These are phyloP conservation scores for Ilyonectria destructans DNA, from an alignment of 2,329 filamentous ascomycete genomes.

Conservation along the genomic window DNA sequence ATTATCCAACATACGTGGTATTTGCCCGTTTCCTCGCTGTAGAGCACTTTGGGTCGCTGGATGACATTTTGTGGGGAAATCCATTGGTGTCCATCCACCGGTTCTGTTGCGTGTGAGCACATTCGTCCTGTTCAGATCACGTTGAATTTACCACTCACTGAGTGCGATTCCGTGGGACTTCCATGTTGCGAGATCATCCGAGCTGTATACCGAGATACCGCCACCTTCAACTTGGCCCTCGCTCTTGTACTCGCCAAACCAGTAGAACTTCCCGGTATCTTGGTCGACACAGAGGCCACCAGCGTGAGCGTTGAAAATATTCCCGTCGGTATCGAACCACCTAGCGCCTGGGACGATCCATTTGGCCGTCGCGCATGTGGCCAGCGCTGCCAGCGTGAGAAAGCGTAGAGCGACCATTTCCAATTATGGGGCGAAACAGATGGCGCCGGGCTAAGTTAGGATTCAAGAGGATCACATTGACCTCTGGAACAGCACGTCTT, in stretches of 20 bases:
- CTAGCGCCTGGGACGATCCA: conserved; percentile 75
- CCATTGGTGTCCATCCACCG: conserved; percentile 69
- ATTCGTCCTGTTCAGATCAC: accelerated
- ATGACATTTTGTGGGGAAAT: conserved; percentile 72
- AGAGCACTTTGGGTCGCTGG: conserved; percentile 75
- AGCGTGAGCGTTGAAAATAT: conserved; percentile 75
- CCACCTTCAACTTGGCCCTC: conserved; percentile 73
- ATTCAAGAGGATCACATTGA: background rate
- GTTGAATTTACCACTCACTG: conserved; percentile 52
- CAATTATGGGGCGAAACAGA: background rate
- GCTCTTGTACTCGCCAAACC: conserved; percentile 75
- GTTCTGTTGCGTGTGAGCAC: conserved; percentile 52
- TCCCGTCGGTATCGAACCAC: conserved; percentile 74
- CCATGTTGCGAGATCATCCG: conserved; percentile 74
- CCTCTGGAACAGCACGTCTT: background rate
- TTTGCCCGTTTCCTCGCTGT: conserved; percentile 67
- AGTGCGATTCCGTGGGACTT: conserved; percentile 70
- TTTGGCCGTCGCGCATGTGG: conserved; percentile 37
- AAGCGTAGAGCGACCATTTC: conserved; percentile 22
- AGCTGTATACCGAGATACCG: conserved; percentile 74
- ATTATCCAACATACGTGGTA: conserved; percentile 65
- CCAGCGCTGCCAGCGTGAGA: conserved; percentile 32
- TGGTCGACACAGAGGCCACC: conserved; percentile 70
- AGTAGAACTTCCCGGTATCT: conserved; percentile 70
- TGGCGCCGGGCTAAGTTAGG: background rate